These are phyloP conservation scores for Vaccinium corymbosum DNA, from an alignment of 148 eudicot genomes.

Conservation along the genomic window DNA sequence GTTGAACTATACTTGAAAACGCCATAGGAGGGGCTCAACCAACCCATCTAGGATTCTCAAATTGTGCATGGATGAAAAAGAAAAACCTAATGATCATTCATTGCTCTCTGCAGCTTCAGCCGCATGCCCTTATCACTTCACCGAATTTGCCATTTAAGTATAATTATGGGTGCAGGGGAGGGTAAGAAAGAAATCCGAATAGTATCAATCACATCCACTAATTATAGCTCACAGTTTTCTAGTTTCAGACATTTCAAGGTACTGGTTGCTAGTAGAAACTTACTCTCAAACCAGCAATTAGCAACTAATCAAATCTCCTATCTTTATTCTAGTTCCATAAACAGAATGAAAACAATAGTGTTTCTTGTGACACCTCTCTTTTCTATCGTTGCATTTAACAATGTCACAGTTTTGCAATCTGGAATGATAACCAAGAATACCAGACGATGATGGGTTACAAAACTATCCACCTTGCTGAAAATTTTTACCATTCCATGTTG, in stretches of 20 bases:
- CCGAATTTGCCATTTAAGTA: not conserved
- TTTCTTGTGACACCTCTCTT: not conserved
- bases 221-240: not conserved
- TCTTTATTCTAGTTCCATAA: not conserved
- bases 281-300: not conserved
- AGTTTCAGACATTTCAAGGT: not conserved
- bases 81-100: not conserved
- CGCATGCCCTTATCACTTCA: not conserved
- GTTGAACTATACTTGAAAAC: not conserved
- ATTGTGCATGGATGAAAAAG: not conserved
- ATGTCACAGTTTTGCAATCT: not conserved
- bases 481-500: not conserved
- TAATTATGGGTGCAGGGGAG: not conserved
- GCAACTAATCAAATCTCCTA: not conserved
- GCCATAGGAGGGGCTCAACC: not conserved
- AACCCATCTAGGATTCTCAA: not conserved
- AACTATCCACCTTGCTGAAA: not conserved
- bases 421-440: not conserved
- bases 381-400: not conserved
- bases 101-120: not conserved
- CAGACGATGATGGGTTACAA: not conserved
- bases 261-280: not conserved
- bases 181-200: not conserved
- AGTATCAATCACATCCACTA: not conserved
- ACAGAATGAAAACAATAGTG: not conserved